Percentiles rank a stretch among this genome's conserved stretches.
Evolutionary conservation across 2,329 filamentous ascomycete genomes (phyloP).

Genomic region (Epichloe glyceriae): DNA sequence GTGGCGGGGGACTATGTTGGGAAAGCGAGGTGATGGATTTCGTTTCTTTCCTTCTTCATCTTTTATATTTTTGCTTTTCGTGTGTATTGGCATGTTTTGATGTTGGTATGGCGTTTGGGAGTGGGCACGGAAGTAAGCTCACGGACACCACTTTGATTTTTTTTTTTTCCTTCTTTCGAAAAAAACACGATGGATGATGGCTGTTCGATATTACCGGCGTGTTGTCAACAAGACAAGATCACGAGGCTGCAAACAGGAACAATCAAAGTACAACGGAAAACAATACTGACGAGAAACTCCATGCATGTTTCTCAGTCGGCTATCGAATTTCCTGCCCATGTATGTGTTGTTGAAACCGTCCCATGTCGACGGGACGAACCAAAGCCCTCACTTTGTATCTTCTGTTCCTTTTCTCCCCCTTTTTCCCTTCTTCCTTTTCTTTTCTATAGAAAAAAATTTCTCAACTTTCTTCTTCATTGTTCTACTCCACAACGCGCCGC

Average conservation of each 20-base stretch:
- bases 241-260: too few relatives aligned
- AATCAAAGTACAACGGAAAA: too few relatives aligned
- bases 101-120: background rate
- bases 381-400: background rate
- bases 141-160: background rate
- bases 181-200: too few relatives aligned
- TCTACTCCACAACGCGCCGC: conserved; percentile 1
- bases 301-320: too few relatives aligned
- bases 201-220: too few relatives aligned
- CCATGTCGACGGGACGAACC: too few relatives aligned
- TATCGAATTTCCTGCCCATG: too few relatives aligned
- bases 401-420: background rate
- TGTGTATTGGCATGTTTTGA: background rate
- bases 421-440: background rate
- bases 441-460: background rate
- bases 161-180: too few relatives aligned
- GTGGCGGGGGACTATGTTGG: conserved; percentile 46
- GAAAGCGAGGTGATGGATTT: conserved; percentile 11
- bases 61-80: background rate
- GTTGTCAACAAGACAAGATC: too few relatives aligned
- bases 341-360: too few relatives aligned
- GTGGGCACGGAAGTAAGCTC: background rate
- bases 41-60: background rate
- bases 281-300: too few relatives aligned
- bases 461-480: background rate